phyloP scores from a whole-genome alignment of 805 yeast genomes.

The Starmerella khaoyaiensis region DNA sequence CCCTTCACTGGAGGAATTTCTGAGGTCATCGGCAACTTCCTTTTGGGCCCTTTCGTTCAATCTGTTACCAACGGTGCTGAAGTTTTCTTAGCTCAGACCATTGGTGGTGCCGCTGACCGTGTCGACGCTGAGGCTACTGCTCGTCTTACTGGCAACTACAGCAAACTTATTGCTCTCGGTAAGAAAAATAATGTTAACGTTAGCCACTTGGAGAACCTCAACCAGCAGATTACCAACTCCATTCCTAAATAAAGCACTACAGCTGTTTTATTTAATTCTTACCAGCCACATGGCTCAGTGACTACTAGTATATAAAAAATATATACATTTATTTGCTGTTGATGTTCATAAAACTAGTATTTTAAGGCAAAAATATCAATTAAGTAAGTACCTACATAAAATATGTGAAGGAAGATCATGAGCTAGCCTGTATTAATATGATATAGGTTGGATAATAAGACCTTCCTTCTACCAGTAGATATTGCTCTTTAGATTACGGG shows the following conservation, averaged over 20 bases:
- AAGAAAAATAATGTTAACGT: slow-evolving; percentile 16
- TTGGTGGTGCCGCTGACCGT: slow-evolving; percentile 20
- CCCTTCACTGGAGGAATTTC: slow-evolving; percentile 18
- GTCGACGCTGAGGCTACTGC: slow-evolving; percentile 11
- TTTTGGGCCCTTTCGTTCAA: slow-evolving; percentile 20
- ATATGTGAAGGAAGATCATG: too few relatives aligned
- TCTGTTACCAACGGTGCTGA: slow-evolving; percentile 26
- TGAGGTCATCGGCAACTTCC: slow-evolving; percentile 6
- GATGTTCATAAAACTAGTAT: too few relatives aligned
- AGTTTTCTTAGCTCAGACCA: slow-evolving; percentile 21
- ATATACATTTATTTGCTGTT: too few relatives aligned
- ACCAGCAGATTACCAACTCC: slow-evolving; percentile 15
- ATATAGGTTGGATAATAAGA: too few relatives aligned
- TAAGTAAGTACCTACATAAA: too few relatives aligned
- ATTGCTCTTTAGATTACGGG: too few relatives aligned
- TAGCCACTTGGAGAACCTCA: slow-evolving; percentile 13
- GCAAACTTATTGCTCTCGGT: slow-evolving; percentile 14
- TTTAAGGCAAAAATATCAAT: too few relatives aligned
- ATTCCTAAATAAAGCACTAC: slow-evolving; percentile 11
- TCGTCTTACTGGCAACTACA: slow-evolving; percentile 19
- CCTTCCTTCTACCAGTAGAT: too few relatives aligned
- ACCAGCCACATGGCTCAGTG: slow-evolving; percentile 12
- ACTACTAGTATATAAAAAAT: slow-evolving; percentile 17
- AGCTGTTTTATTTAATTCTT: slow-evolving; percentile 9
- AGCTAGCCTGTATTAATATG: too few relatives aligned